Conservation (phyloP, 2,329 filamentous ascomycete genomes). For the Periconia sp. region DNA sequence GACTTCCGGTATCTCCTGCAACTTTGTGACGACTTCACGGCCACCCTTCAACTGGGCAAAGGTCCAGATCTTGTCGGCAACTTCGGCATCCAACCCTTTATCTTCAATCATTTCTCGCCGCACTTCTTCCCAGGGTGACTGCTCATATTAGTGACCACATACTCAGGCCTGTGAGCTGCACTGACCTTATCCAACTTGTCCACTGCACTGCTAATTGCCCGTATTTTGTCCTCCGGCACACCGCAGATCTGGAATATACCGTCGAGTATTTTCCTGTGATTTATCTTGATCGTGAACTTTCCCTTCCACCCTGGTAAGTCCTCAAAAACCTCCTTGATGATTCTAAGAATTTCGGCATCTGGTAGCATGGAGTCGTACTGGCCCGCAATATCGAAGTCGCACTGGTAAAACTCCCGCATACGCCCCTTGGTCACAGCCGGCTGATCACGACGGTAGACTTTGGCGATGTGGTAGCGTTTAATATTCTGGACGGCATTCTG, state of each 20-base stretch:
- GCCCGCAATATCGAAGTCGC: constrained; percentile 91
- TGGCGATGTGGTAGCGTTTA: constrained; percentile 94
- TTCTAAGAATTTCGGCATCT: constrained; percentile 84
- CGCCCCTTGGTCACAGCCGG: constrained; percentile 81
- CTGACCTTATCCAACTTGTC: constrained; percentile 89
- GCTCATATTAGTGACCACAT: constrained; percentile 14
- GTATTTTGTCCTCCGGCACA: constrained; percentile 82
- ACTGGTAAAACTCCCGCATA: constrained; percentile 96
- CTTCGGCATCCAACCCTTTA: constrained; percentile 74
- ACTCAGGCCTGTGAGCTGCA: background rate
- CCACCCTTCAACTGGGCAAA: constrained; percentile 79
- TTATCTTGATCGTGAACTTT: constrained; percentile 85
- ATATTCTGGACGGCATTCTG: constrained; percentile 87
- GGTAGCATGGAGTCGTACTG: constrained; percentile 87
- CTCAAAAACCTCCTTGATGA: constrained; percentile 84
- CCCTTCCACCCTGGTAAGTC: constrained; percentile 69
- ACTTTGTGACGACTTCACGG: constrained; percentile 70
- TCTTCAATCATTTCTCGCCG: constrained; percentile 91
- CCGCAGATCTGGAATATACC: constrained; percentile 90
- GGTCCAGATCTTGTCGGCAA: constrained; percentile 84
- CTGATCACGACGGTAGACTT: constrained; percentile 82
- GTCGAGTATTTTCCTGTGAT: constrained; percentile 92
- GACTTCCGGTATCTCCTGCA: constrained; percentile 69
- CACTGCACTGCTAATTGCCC: constrained; percentile 87
- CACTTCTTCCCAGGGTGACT: constrained; percentile 79